Conservation (phyloP, 2,329 filamentous ascomycete genomes). For the Nigrograna mackinnonii region DNA sequence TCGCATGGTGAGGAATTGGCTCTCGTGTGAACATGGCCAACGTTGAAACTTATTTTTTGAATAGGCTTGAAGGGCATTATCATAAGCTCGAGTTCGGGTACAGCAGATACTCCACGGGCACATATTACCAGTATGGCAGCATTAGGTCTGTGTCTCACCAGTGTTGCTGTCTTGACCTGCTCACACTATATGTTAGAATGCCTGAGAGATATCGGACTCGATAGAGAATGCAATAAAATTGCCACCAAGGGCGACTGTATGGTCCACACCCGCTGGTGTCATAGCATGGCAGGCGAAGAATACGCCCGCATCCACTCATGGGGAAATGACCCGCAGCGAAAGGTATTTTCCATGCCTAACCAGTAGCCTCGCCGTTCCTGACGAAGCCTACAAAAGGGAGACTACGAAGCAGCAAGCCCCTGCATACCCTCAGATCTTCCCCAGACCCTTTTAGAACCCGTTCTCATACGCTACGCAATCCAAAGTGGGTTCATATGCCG, state of each 20-base stretch:
- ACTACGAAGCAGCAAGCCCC: conserved; percentile 46
- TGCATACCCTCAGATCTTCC: conserved; percentile 48
- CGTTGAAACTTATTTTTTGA: no score
- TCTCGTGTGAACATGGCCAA: no score
- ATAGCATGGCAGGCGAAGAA: conserved; percentile 49
- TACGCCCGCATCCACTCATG: conserved; percentile 47
- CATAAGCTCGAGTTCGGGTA: conserved; percentile 53
- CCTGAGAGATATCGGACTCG: conserved; percentile 49
- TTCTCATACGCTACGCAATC: conserved; percentile 42
- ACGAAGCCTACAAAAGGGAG: no score
- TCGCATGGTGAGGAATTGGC: no score
- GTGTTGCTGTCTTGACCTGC: no score
- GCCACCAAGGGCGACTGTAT: conserved; percentile 40
- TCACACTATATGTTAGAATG: no score
- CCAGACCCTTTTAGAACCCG: conserved; percentile 48
- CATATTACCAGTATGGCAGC: conserved; percentile 66
- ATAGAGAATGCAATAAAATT: conserved; percentile 36
- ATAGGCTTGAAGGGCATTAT: conserved; percentile 59
- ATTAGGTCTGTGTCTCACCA: no score
- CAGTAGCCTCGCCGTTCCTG: no score
- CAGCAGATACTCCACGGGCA: conserved; percentile 61
- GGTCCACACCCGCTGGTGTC: conserved; percentile 48
- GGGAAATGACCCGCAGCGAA: conserved; percentile 50
- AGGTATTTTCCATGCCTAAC: no score
- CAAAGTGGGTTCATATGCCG: conserved; percentile 43